Evolutionary conservation across 345 rosid species (phyloP).

Genomic region (Firmiana major): DNA sequence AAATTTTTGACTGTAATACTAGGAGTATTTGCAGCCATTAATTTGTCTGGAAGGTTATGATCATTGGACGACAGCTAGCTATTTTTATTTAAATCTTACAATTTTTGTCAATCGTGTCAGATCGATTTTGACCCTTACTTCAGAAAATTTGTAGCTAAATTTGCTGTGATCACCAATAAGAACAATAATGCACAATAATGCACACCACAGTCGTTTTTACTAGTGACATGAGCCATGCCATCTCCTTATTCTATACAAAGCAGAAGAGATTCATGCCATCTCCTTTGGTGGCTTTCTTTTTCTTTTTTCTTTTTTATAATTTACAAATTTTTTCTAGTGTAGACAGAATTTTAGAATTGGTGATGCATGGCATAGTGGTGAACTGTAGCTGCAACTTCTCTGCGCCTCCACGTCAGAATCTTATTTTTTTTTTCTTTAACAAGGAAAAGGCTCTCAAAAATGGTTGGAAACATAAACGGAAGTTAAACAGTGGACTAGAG

Average conservation of each 20-base stretch:
- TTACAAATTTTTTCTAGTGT: no score
- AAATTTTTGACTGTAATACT: background rate
- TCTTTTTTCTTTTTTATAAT: background rate
- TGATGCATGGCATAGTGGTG: background rate
- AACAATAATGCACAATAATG: no score
- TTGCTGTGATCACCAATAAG: background rate
- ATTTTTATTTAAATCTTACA: background rate
- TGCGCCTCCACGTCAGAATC: background rate
- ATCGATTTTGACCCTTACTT: background rate
- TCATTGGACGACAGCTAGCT: background rate
- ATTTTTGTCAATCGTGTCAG: background rate
- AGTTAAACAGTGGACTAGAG: background rate
- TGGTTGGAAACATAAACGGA: background rate
- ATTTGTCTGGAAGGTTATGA: background rate
- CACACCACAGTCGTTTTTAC: background rate
- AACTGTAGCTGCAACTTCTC: background rate
- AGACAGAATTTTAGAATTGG: background rate
- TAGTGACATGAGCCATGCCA: background rate
- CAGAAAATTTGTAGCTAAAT: background rate
- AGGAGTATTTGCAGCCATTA: background rate
- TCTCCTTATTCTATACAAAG: background rate
- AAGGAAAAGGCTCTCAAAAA: background rate
- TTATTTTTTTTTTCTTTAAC: background rate
- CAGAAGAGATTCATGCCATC: background rate
- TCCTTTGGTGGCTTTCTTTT: no score